Percentiles rank a stretch among this genome's conserved stretches.
These are phyloP conservation scores for Aspergillus brasiliensis DNA, from an alignment of 2,329 filamentous ascomycete species.

Conservation along the genomic window DNA sequence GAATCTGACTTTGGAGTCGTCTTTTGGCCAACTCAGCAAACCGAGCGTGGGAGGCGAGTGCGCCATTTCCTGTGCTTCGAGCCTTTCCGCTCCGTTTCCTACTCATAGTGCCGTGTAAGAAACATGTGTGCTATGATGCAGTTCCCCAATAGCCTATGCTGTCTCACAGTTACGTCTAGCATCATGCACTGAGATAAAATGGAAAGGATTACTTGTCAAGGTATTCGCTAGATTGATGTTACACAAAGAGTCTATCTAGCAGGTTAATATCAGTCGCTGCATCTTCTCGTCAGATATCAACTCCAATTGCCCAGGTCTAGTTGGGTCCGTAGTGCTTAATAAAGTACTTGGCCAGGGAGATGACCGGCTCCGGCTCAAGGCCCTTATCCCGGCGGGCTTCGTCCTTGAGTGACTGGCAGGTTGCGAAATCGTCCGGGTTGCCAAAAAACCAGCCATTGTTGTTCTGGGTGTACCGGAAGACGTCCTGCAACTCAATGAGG, in stretches of 20 bases:
- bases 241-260: not conserved
- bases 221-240: not conserved
- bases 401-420: constrained; percentile 1
- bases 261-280: not conserved
- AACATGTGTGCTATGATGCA: too few species aligned
- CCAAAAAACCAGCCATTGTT: constrained; percentile 1
- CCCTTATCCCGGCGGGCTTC: constrained; percentile 1
- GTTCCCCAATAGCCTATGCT: too few species aligned
- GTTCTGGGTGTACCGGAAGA: not conserved
- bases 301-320: not conserved
- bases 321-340: not conserved
- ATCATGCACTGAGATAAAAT: too few species aligned
- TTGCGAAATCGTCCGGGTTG: not conserved
- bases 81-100: too few species aligned
- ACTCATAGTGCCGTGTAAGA: too few species aligned
- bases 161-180: too few species aligned
- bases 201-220: too few species aligned
- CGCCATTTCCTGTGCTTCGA: too few species aligned
- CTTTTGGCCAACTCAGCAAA: too few species aligned
- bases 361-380: not conserved
- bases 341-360: not conserved
- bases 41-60: too few species aligned
- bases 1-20: too few species aligned
- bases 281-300: not conserved
- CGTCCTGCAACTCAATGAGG: constrained; percentile 1